Evolutionary conservation across 2,329 filamentous ascomycete species (phyloP), one percentile per base, ranked within the genome.

Genomic region (Alternaria incomplexa): DNA sequence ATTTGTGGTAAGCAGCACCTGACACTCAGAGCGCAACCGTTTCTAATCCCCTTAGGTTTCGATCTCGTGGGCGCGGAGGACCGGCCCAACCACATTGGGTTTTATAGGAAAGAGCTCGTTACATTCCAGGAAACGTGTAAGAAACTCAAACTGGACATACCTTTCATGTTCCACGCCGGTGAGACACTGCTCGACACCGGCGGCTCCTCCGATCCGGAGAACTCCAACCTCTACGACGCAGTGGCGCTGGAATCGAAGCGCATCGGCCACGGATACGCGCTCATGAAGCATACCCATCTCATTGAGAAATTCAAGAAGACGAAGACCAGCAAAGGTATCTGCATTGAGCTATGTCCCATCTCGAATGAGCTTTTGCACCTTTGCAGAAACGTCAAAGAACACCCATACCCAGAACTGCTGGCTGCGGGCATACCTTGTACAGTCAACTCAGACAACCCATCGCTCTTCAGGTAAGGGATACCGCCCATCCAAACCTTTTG

Each of bases 311-410:
- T 92, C 85, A 82, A 83, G n/a, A 68, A 69, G 12, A 72, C 58
- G 5, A 52, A 65, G 0, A 26, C 40, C 0, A 58, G 47, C 9
- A 44, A 57, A 0, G 75, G 73, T 1, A 86, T 93, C 32, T 92
- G 90, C 68, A 83, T 93, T n/a, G 91, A 93, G 80, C 81, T 91
- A 1, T 93, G 91, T 69, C 91, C 91, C 0, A 92, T 93, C 53
- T 93, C 90, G 1, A 93, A 93, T 72, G 91, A 93, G 81, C 83
- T 93, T 0, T 80, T 93, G 17, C 90, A 91, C 32, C 83, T 93
- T 17, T 91, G 89, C 54, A 85, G 88, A 9, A 85, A 87, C 48
- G 85, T 89, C 60, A 85, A 85, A 40, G 89, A 90, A 12, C 91
- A 93, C 71, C 81, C 89, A 15, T 87, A 90, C 75, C 91, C 92